These are phyloP conservation scores for Biscutella laevigata DNA, from an alignment of 441 rosid genomes.

Conservation along the genomic window DNA sequence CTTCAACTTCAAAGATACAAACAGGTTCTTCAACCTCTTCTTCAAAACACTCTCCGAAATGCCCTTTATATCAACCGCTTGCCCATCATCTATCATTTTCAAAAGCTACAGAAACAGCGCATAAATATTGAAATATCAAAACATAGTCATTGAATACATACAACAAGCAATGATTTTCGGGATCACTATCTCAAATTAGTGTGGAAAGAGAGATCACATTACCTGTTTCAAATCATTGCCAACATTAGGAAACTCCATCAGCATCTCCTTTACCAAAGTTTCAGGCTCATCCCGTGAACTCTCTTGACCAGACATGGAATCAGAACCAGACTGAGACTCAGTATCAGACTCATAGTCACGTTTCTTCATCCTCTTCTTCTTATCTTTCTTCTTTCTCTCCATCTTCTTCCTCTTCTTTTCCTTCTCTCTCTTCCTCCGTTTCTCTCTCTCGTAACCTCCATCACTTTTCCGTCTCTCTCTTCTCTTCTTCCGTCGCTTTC, in stretches of 20 bases:
- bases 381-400: slow-evolving; percentile 28
- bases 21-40: slow-evolving; percentile 61
- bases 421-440: slow-evolving; percentile 37
- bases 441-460: too few relatives aligned
- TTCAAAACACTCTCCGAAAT: slow-evolving; percentile 56
- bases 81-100: slow-evolving; percentile 84
- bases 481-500: slow-evolving; percentile 30
- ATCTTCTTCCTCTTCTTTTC: slow-evolving; percentile 32
- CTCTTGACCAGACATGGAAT: slow-evolving; percentile 28
- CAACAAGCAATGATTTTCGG: background rate
- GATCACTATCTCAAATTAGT: too few relatives aligned
- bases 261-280: slow-evolving; percentile 39
- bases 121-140: background rate
- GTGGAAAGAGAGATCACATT: slow-evolving; percentile 1
- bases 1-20: slow-evolving; percentile 49
- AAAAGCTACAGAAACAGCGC: slow-evolving; percentile 40
- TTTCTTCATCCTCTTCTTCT: slow-evolving; percentile 31
- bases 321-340: slow-evolving; percentile 27
- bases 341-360: slow-evolving; percentile 35
- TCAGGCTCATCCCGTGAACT: slow-evolving; percentile 33
- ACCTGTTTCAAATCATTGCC: slow-evolving; percentile 71
- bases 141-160: background rate
- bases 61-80: slow-evolving; percentile 85
- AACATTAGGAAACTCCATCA: slow-evolving; percentile 56
- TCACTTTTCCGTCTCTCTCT: too few relatives aligned